Evolutionary conservation across 2,329 filamentous ascomycete genomes (phyloP).

Genomic region (Paracorniculantispora psalliotae): DNA sequence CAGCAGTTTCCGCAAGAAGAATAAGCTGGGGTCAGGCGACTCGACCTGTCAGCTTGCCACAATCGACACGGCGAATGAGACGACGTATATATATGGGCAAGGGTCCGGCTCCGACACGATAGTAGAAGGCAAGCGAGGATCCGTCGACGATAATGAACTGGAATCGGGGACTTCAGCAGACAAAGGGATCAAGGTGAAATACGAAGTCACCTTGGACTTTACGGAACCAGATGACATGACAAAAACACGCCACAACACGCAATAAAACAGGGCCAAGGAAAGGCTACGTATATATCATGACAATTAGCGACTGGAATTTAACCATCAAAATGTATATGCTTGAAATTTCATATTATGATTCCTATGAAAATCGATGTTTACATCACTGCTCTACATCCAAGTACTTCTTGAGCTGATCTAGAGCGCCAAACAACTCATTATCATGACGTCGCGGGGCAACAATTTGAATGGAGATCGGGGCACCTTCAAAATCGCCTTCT

Average conservation of each 20-base stretch:
- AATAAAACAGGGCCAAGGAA: background rate
- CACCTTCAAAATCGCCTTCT: slow-evolving; percentile 27
- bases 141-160: background rate
- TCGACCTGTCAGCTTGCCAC: slow-evolving; percentile 3
- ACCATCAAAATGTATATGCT: background rate
- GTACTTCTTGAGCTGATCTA: slow-evolving; percentile 20
- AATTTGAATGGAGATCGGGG: slow-evolving; percentile 30
- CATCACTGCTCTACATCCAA: background rate
- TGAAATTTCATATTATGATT: background rate
- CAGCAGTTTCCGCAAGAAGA: background rate
- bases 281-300: background rate
- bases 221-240: background rate
- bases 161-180: background rate
- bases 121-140: background rate
- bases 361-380: background rate
- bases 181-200: background rate
- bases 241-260: background rate
- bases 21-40: background rate
- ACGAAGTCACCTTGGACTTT: background rate
- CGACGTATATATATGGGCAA: background rate
- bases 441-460: slow-evolving; percentile 31
- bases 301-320: background rate
- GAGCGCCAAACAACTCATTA: slow-evolving; percentile 28
- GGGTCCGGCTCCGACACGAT: background rate
- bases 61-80: background rate